Percentiles rank a stretch among this genome's conserved stretches.
Evolutionary conservation across 805 yeast genomes (phyloP).

Genomic region (Saturnispora mendoncae): DNA sequence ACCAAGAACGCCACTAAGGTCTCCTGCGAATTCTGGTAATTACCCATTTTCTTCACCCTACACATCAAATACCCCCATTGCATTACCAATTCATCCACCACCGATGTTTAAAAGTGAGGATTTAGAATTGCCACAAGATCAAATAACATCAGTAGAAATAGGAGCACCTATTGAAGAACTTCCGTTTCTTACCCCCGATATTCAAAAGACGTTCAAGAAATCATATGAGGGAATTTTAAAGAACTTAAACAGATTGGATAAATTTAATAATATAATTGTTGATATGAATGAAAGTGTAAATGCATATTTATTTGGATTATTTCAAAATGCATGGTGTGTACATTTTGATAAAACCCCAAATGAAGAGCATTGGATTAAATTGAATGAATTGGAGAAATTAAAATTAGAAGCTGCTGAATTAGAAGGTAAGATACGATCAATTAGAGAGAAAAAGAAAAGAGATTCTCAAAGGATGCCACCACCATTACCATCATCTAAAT

Average conservation of each 20-base stretch:
- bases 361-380: slow-evolving; percentile 18
- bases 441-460: slow-evolving; percentile 13
- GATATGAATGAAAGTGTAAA: slow-evolving; percentile 69
- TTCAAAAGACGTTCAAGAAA: slow-evolving; percentile 16
- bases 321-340: slow-evolving; percentile 83
- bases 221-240: slow-evolving; percentile 34
- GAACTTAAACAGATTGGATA: slow-evolving; percentile 48
- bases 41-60: slow-evolving; percentile 14
- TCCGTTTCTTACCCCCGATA: slow-evolving; percentile 19
- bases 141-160: neutral
- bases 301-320: slow-evolving; percentile 66
- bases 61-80: slow-evolving; percentile 12
- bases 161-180: slow-evolving; percentile 12
- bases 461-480: slow-evolving; percentile 20
- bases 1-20: slow-evolving; percentile 6
- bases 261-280: slow-evolving; percentile 52
- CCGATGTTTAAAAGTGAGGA: slow-evolving; percentile 1
- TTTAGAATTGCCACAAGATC: neutral
- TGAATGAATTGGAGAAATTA: slow-evolving; percentile 16
- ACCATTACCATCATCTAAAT: slow-evolving; percentile 13
- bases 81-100: slow-evolving; percentile 10
- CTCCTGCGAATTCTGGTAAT: neutral
- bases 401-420: slow-evolving; percentile 16
- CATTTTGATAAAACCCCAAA: slow-evolving; percentile 41
- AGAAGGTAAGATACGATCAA: slow-evolving; percentile 11